phyloP scores from a whole-genome alignment of 176 grass and related monocot species.

The Musa itinerans region DNA sequence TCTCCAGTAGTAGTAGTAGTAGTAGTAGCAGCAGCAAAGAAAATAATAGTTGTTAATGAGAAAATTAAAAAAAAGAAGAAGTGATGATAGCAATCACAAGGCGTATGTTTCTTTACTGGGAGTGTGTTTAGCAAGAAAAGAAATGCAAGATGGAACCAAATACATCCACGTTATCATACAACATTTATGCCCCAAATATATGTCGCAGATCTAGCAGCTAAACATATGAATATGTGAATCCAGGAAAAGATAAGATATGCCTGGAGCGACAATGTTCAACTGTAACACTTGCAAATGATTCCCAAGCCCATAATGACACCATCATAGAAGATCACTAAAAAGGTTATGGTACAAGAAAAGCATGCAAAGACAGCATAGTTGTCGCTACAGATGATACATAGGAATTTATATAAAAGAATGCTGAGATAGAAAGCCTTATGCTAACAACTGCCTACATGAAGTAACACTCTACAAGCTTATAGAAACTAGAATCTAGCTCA shows the following conservation, averaged over 20 bases:
- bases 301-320: background rate
- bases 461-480: background rate
- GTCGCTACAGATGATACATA: too few relatives aligned
- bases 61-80: background rate
- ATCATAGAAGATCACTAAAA: background rate
- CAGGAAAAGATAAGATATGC: background rate
- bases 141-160: too few relatives aligned
- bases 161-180: background rate
- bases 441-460: background rate
- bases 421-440: background rate
- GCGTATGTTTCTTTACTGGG: background rate
- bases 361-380: background rate
- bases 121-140: too few relatives aligned
- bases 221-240: background rate
- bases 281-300: background rate
- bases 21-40: background rate
- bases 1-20: too few relatives aligned
- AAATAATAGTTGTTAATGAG: background rate
- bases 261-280: background rate
- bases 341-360: background rate
- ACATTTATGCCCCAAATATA: background rate
- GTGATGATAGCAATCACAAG: background rate
- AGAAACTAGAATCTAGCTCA: background rate
- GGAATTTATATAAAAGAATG: too few relatives aligned
- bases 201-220: background rate